A percentile compares a stretch with the other conserved stretches of the same genome.
Evolutionary conservation across 2,329 filamentous ascomycete genomes (phyloP).

Genomic region (Stylonectria norvegica): DNA sequence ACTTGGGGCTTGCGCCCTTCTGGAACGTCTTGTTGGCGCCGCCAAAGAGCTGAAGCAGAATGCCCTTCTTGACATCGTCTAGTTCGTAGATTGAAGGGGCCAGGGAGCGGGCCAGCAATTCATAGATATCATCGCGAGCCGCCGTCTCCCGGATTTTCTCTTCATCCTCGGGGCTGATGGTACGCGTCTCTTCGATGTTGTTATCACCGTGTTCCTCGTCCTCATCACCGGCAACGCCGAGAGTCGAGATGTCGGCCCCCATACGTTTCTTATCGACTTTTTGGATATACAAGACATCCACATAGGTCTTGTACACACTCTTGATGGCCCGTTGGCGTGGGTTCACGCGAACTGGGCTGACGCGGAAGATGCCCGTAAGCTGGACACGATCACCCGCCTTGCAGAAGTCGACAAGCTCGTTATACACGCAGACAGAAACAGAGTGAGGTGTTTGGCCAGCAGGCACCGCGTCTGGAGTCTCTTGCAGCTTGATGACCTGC

Average conservation of each 20-base stretch:
- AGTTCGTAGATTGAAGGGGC: conserved; percentile 96
- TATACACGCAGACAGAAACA: conserved; percentile 92
- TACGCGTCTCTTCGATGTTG: conserved; percentile 77
- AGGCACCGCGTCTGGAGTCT: conserved; percentile 91
- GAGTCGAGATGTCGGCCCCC: conserved; percentile 84
- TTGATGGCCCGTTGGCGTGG: conserved; percentile 89
- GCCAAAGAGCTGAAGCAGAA: conserved; percentile 91
- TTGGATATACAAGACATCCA: conserved; percentile 92
- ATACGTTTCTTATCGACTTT: conserved; percentile 95
- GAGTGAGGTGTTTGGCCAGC: conserved; percentile 97
- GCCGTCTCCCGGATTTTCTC: conserved; percentile 81
- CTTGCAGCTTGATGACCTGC: conserved; percentile 97
- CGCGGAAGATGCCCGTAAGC: conserved; percentile 95
- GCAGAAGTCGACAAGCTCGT: conserved; percentile 95
- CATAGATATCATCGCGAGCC: conserved; percentile 81
- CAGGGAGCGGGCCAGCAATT: conserved; percentile 83
- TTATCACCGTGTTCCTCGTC: conserved; percentile 62
- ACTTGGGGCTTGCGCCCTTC: conserved; percentile 91
- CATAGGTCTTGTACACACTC: conserved; percentile 95
- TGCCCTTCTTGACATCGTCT: conserved; percentile 98
- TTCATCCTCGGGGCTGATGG: conserved; percentile 81
- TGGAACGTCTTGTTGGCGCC: conserved; percentile 98
- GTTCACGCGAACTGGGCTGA: conserved; percentile 89
- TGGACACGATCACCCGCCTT: conserved; percentile 96
- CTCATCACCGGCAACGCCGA: conserved; percentile 76